These are phyloP conservation scores for Debaryomycetaceae sp. DNA, from an alignment of 1,139 yeast genomes.

Conservation along the genomic window DNA sequence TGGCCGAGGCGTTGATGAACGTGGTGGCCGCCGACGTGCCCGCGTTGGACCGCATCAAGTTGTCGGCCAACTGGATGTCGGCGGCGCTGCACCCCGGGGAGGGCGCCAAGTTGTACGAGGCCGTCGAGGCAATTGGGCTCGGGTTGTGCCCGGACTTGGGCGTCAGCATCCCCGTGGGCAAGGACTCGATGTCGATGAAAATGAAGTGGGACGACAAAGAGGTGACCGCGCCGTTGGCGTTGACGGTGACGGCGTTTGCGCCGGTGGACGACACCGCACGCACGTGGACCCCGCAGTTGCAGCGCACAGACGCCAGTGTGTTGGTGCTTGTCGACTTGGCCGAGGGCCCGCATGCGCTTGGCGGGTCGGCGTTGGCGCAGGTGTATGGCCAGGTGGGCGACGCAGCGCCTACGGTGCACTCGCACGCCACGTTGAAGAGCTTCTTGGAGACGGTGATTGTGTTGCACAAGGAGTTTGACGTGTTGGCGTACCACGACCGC, in stretches of 20 bases:
- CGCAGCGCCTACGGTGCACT: slow-evolving; percentile 78
- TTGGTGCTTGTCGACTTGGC: slow-evolving; percentile 83
- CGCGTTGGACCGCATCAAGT: slow-evolving; percentile 67
- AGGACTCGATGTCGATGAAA: slow-evolving; percentile 99
- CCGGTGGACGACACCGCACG: slow-evolving; percentile 80
- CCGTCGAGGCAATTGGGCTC: slow-evolving; percentile 93
- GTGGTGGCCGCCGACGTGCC: slow-evolving; percentile 86
- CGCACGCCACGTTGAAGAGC: slow-evolving; percentile 55
- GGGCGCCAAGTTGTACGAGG: slow-evolving; percentile 92
- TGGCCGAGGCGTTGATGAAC: slow-evolving; percentile 91
- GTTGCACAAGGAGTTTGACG: slow-evolving; percentile 65
- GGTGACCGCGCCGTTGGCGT: slow-evolving; percentile 93
- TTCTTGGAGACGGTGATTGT: slow-evolving; percentile 66
- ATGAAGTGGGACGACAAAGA: slow-evolving; percentile 95
- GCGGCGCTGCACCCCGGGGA: slow-evolving; percentile 96
- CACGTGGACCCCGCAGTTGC: slow-evolving; percentile 93
- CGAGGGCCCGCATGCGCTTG: slow-evolving; percentile 56
- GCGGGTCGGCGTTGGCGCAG: slow-evolving; percentile 95
- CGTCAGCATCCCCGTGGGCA: slow-evolving; percentile 93
- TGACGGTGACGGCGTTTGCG: slow-evolving; percentile 86
- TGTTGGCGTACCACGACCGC: slow-evolving; percentile 90
- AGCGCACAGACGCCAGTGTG: slow-evolving; percentile 42
- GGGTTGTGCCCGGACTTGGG: slow-evolving; percentile 94
- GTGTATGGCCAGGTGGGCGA: slow-evolving; percentile 86
- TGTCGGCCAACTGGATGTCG: slow-evolving; percentile 99